phyloP scores from a whole-genome alignment of 2,329 filamentous ascomycete species.

The Fusarium torulosum region DNA sequence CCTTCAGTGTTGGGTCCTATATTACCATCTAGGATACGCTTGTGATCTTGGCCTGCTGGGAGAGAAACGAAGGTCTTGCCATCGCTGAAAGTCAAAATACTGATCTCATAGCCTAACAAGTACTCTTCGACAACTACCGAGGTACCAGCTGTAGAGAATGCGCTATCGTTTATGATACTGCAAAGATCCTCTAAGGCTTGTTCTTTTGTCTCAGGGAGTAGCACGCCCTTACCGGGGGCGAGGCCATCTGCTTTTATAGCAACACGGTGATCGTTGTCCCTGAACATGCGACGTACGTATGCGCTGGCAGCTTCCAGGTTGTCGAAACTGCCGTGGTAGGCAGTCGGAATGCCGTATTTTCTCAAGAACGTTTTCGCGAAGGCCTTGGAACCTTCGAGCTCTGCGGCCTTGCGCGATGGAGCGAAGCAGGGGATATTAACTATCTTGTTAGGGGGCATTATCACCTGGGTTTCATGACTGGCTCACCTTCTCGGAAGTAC shows the following conservation, averaged over 20 bases:
- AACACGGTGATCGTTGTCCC: constrained; percentile 61
- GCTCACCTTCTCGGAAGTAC: constrained; percentile 62
- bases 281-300: constrained; percentile 69
- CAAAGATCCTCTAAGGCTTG: constrained; percentile 73
- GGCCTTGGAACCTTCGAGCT: constrained; percentile 82
- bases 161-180: constrained; percentile 75
- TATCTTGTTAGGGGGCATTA: not conserved
- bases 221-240: constrained; percentile 77
- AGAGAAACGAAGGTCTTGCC: constrained; percentile 73
- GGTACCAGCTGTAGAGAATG: constrained; percentile 75
- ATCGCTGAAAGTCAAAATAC: constrained; percentile 76
- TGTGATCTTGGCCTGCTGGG: constrained; percentile 80
- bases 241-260: constrained; percentile 83
- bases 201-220: constrained; percentile 57
- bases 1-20: constrained; percentile 79
- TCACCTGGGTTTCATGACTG: not conserved
- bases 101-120: constrained; percentile 77
- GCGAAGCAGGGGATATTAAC: constrained; percentile 75
- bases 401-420: constrained; percentile 75
- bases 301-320: constrained; percentile 68
- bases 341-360: constrained; percentile 78
- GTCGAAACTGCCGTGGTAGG: constrained; percentile 76
- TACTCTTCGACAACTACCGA: constrained; percentile 81
- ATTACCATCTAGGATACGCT: constrained; percentile 76
- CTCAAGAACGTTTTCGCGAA: constrained; percentile 87